Evolutionary conservation across 306 rosid genomes (phyloP).

Genomic region (Nissolia schottii): DNA sequence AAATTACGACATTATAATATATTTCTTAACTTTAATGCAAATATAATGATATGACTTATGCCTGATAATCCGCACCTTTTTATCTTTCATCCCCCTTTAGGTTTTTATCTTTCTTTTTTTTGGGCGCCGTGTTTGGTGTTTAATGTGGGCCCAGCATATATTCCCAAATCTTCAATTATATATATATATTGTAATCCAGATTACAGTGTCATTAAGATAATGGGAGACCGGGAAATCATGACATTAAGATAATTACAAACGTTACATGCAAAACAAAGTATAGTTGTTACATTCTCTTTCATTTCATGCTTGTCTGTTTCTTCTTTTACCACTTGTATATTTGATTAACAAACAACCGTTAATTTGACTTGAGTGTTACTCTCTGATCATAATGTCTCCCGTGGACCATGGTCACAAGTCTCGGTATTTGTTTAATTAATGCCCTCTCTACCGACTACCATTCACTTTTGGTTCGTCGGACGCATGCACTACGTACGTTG

Average conservation of each 20-base stretch:
- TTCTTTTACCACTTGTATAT: background rate
- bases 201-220: slow-evolving; percentile 3
- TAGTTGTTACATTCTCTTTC: background rate
- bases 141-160: background rate
- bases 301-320: background rate
- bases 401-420: background rate
- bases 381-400: background rate
- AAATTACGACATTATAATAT: too few relatives aligned
- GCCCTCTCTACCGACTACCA: background rate
- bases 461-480: background rate
- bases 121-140: background rate
- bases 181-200: background rate
- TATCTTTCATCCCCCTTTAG: background rate
- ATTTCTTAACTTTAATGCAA: too few relatives aligned
- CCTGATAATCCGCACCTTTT: background rate
- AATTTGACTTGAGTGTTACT: background rate
- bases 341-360: background rate
- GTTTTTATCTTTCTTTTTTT: background rate
- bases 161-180: slow-evolving; percentile 3
- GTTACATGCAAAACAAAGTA: background rate
- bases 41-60: background rate
- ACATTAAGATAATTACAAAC: background rate
- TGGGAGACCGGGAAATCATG: slow-evolving; percentile 24
- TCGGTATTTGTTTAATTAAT: background rate
- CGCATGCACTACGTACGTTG: background rate